A percentile compares a stretch with the other conserved stretches of the same genome.
Evolutionary conservation across 2,329 filamentous ascomycete genomes (phyloP).

Genomic region (Dactylonectria macrodidyma): DNA sequence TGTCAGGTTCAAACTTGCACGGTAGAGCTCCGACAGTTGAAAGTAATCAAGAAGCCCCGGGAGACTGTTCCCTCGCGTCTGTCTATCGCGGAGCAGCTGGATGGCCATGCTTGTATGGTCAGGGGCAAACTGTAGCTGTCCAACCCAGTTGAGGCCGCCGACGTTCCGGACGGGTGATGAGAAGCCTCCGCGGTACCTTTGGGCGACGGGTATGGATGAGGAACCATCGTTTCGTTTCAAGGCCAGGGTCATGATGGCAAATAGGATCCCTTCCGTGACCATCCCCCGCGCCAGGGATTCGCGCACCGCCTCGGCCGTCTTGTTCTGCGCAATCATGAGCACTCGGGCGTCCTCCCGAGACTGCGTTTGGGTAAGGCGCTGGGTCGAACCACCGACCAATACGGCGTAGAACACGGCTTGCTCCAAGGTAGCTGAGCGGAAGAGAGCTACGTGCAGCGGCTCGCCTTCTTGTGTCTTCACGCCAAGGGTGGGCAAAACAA

Average conservation of each 20-base stretch:
- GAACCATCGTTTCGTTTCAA: not conserved
- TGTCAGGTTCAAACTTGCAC: not conserved
- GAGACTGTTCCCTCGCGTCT: not conserved
- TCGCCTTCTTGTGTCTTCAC: not conserved
- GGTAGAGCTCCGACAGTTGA: not conserved
- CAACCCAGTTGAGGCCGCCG: not conserved
- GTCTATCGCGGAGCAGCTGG: not conserved
- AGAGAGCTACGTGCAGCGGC: not conserved
- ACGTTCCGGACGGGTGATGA: not conserved
- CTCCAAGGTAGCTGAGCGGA: not conserved
- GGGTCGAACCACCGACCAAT: not conserved
- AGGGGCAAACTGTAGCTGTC: not conserved
- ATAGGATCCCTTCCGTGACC: not conserved
- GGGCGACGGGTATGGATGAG: not conserved
- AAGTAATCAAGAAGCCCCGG: not conserved
- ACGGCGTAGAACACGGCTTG: constrained; percentile 1
- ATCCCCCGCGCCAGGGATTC: not conserved
- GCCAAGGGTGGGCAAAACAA: not conserved
- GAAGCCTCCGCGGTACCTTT: not conserved
- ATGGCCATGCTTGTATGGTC: not conserved
- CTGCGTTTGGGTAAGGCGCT: not conserved
- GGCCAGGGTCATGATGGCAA: not conserved
- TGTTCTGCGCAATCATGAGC: not conserved
- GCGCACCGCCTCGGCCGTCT: constrained; percentile 2
- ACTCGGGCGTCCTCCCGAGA: not conserved